Evolutionary conservation across 2,329 filamentous ascomycete species (phyloP), one percentile per base, ranked within the genome.

Genomic region (Hypoxylon sp.): DNA sequence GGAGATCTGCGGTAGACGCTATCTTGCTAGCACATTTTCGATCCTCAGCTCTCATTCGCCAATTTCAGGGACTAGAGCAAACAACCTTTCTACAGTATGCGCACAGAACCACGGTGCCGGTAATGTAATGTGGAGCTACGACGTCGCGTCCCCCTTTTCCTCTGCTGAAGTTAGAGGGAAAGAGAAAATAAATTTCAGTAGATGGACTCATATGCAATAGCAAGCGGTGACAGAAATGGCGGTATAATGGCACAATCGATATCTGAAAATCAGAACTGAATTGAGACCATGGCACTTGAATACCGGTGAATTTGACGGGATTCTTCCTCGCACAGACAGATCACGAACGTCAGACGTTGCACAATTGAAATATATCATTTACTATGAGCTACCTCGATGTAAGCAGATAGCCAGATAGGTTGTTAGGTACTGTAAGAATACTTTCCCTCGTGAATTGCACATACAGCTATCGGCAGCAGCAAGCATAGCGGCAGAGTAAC

Each of bases 1-100:
- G 50, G 54, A 51, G 50, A 62, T 32, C 24, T 55, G 36, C 63
- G 48, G 22, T 51, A 14, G 20, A 26, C 24, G 24, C 12, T 18
- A 24, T 22, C 16, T 22, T 38, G 11, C 20, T 16, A 18, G 22
- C 18, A n/a, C 4, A n/a, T 26, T 48, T 28, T 7, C 14, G n/a
- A 9, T 20, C 18, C 24, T 45, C 28, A 8, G 16, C 18, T 49
- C 30, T 50, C 3, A 64, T 62, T 56, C 20, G 53, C 28, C 32
- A 44, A 63, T 58, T n/a, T 14, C 32, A 38, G n/a, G 30, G 12
- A 16, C 18, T 45, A 6, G 2, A n/a, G 14, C 20, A 22, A 7
- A 14, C 38, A 20, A n/a, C n/a, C n/a, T 7, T 22, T 16, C 3
- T 26, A n/a, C n/a, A n/a, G n/a, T n/a, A 33, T 14, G 30, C 30